Base-by-base conservation (phyloP, 1,284 basidiomycete species). In the Cryptococcus sp. region DNA sequence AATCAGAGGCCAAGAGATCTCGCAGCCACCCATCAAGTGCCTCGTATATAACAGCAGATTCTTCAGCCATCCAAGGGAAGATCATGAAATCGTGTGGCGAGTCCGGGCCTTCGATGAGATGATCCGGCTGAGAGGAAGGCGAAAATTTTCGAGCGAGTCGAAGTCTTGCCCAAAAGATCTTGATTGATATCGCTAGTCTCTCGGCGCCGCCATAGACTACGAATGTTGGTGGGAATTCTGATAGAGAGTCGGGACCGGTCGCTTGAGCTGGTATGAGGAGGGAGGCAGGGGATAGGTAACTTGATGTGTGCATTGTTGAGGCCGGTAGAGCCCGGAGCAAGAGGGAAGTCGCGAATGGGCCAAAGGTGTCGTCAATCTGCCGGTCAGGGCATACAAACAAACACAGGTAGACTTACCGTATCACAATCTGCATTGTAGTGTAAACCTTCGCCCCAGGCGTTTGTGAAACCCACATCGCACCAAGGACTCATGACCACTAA, bases 401-500 rank as follows among this genome's bases (percentile, higher is more conserved):
- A 14, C 47, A 32, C 28, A 47, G 40, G 21, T 22, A 10, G 5
- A 61, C 62, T 52, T 48, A 66, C 62, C 1, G 60, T 64, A 50
- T 73, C 71, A 4, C 52, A 56, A 10, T 60, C 60, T 10, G 56
- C 56, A 47, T 73, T 71, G 57, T 61, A 54, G 31, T 46, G 32
- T 32, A 63, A 50, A 1, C 48, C 61, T 4, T 61, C 61, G 7
- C 66, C 69, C 70, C 70, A 73, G 16, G 58, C 61, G 46, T 69
- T 67, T 9, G 65, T 66, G 56, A 74, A 71, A 3, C 70, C 69
- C 1, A 83, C 58, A 61, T 86, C 85, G 14, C 66, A 64, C 82
- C 82, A 84, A 0, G 83, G 83, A 1, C 83, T 84, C 48, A 80
- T 70, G 3, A 82, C 73, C 14, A 85, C 67, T n/a, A 85, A 68